Evolutionary conservation across 345 rosid genomes (phyloP).

Genomic region (Anacardium occidentale): DNA sequence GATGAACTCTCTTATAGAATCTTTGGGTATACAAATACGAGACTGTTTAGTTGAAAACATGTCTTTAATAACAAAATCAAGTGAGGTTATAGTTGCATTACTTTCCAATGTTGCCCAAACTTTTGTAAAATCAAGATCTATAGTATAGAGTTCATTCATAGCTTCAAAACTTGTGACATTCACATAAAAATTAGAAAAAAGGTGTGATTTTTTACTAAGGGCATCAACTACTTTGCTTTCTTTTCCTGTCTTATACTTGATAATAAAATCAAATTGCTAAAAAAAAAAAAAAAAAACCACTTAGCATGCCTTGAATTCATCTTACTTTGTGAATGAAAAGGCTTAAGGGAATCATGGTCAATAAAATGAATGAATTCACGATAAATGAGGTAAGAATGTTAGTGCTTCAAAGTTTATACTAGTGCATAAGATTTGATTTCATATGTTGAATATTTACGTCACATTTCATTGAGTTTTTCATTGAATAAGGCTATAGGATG

Average conservation of each 20-base stretch:
- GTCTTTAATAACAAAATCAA: background rate
- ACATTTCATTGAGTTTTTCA: background rate
- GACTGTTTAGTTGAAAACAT: background rate
- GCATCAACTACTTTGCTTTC: background rate
- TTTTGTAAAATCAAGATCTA: background rate
- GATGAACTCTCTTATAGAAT: background rate
- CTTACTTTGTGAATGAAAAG: background rate
- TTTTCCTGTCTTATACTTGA: background rate
- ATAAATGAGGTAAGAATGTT: background rate
- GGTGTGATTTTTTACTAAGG: background rate
- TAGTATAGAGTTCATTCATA: background rate
- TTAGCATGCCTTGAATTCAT: background rate
- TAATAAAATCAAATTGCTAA: background rate
- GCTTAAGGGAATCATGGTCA: background rate
- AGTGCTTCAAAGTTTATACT: background rate
- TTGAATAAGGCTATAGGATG: background rate
- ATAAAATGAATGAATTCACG: background rate
- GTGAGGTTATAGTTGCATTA: background rate
- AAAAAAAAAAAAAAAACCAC: no score
- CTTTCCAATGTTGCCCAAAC: background rate
- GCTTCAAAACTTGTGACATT: background rate
- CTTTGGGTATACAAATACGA: background rate
- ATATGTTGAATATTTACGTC: background rate
- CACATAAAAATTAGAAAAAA: background rate
- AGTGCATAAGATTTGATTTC: background rate